Conservation (phyloP, 306 rosid genomes). For the Albizia julibrissin region DNA sequence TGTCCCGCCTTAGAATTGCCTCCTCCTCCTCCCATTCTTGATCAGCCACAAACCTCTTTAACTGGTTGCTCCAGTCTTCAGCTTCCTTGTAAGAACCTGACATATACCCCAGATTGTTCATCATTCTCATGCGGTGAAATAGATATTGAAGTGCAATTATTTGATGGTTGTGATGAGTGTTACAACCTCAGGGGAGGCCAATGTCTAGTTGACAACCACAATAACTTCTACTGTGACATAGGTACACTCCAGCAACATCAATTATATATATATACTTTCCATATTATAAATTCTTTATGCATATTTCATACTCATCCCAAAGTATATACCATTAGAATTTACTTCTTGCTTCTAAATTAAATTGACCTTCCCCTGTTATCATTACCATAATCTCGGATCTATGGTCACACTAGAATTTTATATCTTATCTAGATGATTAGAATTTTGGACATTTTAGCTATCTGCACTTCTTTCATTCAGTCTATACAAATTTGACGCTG, state of each 20-base stretch:
- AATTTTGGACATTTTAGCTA: too few species aligned
- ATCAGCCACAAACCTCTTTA: background rate
- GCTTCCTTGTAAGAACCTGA: background rate
- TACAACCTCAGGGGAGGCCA: slow-evolving; percentile 37
- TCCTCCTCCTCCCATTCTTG: background rate
- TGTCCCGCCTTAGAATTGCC: background rate
- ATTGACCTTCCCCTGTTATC: too few species aligned
- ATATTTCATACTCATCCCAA: too few species aligned
- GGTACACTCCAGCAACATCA: slow-evolving; percentile 1
- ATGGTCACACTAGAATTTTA: background rate
- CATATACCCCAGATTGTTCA: background rate
- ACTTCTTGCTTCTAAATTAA: too few species aligned
- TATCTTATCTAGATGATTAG: background rate
- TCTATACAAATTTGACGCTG: too few species aligned
- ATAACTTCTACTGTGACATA: slow-evolving; percentile 17
- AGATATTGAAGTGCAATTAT: slow-evolving; percentile 11
- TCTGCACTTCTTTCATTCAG: too few species aligned
- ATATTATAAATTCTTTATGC: background rate
- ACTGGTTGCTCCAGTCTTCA: slow-evolving; percentile 26
- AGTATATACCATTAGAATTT: too few species aligned
- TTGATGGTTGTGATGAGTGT: slow-evolving; percentile 1
- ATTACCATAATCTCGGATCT: too few species aligned
- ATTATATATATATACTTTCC: too few species aligned
- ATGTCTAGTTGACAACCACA: slow-evolving; percentile 22
- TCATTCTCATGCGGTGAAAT: slow-evolving; percentile 27